A percentile compares a stretch with the other conserved stretches of the same genome.
These are phyloP conservation scores for Melanogaster broomeanus DNA, from an alignment of 768 basidiomycete species.

Conservation along the genomic window DNA sequence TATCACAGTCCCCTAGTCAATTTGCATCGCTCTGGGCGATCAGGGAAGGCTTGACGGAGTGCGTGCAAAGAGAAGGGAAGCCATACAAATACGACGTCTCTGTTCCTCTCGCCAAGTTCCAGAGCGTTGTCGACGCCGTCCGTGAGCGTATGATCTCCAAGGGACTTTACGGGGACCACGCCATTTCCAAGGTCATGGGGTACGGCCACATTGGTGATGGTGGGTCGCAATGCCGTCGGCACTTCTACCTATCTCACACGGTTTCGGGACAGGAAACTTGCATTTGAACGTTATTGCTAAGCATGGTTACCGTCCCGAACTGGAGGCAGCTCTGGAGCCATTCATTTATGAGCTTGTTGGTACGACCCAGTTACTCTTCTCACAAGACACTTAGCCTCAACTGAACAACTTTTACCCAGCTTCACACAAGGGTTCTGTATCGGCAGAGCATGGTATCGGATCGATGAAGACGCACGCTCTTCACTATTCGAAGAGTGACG, in stretches of 20 bases:
- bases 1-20: slow-evolving; percentile 89
- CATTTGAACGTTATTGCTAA: slow-evolving; percentile 91
- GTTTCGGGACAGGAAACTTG: slow-evolving; percentile 67
- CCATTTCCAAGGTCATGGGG: slow-evolving; percentile 84
- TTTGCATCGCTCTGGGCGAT: slow-evolving; percentile 89
- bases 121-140: slow-evolving; percentile 82
- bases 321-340: slow-evolving; percentile 88
- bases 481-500: slow-evolving; percentile 78
- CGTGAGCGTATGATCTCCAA: slow-evolving; percentile 68
- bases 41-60: slow-evolving; percentile 91
- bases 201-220: slow-evolving; percentile 98
- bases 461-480: slow-evolving; percentile 92
- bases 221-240: slow-evolving; percentile 35
- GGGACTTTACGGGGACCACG: slow-evolving; percentile 68
- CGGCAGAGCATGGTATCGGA: slow-evolving; percentile 97
- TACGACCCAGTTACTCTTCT: slow-evolving; percentile 32
- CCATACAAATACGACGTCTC: slow-evolving; percentile 98
- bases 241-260: slow-evolving; percentile 2
- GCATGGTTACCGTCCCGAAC: slow-evolving; percentile 71
- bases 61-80: slow-evolving; percentile 90
- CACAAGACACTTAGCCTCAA: not conserved
- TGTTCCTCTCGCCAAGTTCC: slow-evolving; percentile 83
- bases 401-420: slow-evolving; percentile 40
- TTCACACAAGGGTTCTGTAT: slow-evolving; percentile 84
- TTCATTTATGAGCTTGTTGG: slow-evolving; percentile 92